Base-by-base conservation (phyloP, 1,284 basidiomycete genomes). In the Malassezia obtusa region DNA sequence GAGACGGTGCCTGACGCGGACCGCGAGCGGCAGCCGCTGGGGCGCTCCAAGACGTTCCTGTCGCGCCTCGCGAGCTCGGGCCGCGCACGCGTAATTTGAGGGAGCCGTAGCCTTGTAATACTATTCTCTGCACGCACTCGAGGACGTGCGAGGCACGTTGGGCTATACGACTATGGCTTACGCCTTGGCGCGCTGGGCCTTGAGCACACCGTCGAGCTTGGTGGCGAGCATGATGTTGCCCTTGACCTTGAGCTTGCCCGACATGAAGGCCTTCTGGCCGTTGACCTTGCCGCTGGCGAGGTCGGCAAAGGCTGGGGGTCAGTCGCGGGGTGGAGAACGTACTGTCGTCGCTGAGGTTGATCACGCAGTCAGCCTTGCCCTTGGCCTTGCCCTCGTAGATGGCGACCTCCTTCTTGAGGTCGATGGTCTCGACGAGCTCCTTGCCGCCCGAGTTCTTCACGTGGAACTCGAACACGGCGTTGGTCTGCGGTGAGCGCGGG, bases 381-480 rank as follows among this genome's bases (percentile, higher is more conserved):
- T 71, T 71, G 37, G 69, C 64, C 62, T 68, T 67, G 57, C 71
- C 71, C 58, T 73, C 68, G 66, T 73, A 72, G 35, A 25, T 22
- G 15, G 40, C 6, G 10, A 28, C 57, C 66, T 57, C 59, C 77
- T 89, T 86, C 82, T 98, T 98, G 72, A 95, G 75, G 79, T 96
- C 92, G 65, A 96, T 89, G n/a, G 89, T 90, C 63, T 63, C 69
- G 51, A 71, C 62, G 43, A 79, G 86, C 70, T 85, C 84, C 75
- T 87, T 80, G 64, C 85, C 86, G 31, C 79, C 79, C 17, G 75
- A 77, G 73, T 90, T 89, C 76, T 85, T 84, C 66, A 94, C 81
- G 60, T 83, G 82, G 59, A 95, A 79, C 77, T 92, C 86, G 75
- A 95, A 92, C 75, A 91, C 82, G 62, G 87, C 88, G 73, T 89